Evolutionary conservation across 2,329 filamentous ascomycete genomes (phyloP).

Genomic region (Clarireedia paspali): DNA sequence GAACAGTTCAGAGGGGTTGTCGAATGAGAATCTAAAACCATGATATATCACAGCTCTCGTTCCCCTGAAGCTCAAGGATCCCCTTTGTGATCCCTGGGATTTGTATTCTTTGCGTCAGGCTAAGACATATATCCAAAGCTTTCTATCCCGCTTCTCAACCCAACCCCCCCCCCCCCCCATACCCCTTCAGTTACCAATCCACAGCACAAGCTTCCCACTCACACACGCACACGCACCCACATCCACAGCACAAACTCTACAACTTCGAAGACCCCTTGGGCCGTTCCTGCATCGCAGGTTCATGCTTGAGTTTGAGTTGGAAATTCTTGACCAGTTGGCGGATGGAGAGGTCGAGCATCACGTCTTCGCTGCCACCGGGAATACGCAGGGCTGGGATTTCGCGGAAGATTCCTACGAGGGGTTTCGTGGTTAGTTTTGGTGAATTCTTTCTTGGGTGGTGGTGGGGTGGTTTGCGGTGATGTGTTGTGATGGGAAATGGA

Average conservation of each 20-base stretch:
- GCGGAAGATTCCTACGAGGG: slow-evolving; percentile 45
- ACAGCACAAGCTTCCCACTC: not conserved
- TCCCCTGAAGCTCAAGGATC: too few relatives aligned
- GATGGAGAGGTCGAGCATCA: slow-evolving; percentile 62
- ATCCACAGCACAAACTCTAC: slow-evolving; percentile 17
- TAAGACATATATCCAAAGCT: too few relatives aligned
- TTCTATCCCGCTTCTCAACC: not conserved
- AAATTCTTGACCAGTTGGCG: slow-evolving; percentile 66
- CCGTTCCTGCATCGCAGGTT: slow-evolving; percentile 32
- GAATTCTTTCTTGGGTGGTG: not conserved
- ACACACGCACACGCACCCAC: not conserved
- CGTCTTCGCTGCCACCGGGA: slow-evolving; percentile 65
- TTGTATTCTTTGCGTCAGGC: too few relatives aligned
- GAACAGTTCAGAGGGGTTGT: too few relatives aligned
- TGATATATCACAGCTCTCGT: too few relatives aligned
- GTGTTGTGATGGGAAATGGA: too few relatives aligned
- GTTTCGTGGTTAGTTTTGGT: not conserved
- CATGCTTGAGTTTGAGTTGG: slow-evolving; percentile 41
- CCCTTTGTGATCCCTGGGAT: too few relatives aligned
- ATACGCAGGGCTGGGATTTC: slow-evolving; percentile 57
- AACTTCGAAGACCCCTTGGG: slow-evolving; percentile 35
- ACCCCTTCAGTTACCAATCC: not conserved
- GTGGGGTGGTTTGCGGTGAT: not conserved
- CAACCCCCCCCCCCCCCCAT: not conserved
- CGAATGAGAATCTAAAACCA: too few relatives aligned